Evolutionary conservation across 352 stramenopile genomes (phyloP).

Genomic region (Globisporangium spinosum): DNA sequence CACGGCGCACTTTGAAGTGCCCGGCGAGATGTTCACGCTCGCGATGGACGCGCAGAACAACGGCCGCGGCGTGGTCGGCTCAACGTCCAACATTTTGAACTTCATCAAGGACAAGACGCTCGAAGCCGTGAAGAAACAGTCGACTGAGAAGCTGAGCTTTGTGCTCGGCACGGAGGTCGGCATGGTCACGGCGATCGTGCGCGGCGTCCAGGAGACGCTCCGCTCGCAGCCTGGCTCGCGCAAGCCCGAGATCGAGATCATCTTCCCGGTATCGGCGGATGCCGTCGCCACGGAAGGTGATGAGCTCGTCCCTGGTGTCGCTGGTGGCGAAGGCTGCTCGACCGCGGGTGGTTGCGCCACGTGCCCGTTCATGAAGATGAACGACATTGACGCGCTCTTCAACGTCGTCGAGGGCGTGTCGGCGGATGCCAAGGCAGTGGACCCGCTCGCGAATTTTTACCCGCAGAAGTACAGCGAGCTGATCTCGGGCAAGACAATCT

Average conservation of each 20-base stretch:
- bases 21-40: slow-evolving; percentile 98
- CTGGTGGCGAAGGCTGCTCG: slow-evolving; percentile 94
- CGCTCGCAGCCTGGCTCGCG: slow-evolving; percentile 34
- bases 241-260: slow-evolving; percentile 92
- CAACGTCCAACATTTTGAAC: slow-evolving; percentile 96
- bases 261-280: slow-evolving; percentile 95
- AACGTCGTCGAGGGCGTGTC: slow-evolving; percentile 81
- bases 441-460: slow-evolving; percentile 87
- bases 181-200: slow-evolving; percentile 98
- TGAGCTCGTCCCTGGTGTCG: slow-evolving; percentile 87
- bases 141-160: slow-evolving; percentile 86
- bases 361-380: slow-evolving; percentile 99
- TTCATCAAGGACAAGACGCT: slow-evolving; percentile 96
- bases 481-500: slow-evolving; percentile 89
- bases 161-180: slow-evolving; percentile 95
- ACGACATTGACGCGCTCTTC: slow-evolving; percentile 96
- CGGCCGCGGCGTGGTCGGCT: slow-evolving; percentile 92
- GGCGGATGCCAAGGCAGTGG: slow-evolving; percentile 24
- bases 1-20: slow-evolving; percentile 97
- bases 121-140: slow-evolving; percentile 66
- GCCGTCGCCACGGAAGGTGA: slow-evolving; percentile 81
- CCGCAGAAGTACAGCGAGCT: slow-evolving; percentile 90
- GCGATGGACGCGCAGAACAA: slow-evolving; percentile 92
- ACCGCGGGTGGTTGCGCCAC: slow-evolving; percentile 95
- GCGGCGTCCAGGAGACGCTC: slow-evolving; percentile 86